phyloP scores from a whole-genome alignment of 306 rosid genomes.

The Prunus davidiana region DNA sequence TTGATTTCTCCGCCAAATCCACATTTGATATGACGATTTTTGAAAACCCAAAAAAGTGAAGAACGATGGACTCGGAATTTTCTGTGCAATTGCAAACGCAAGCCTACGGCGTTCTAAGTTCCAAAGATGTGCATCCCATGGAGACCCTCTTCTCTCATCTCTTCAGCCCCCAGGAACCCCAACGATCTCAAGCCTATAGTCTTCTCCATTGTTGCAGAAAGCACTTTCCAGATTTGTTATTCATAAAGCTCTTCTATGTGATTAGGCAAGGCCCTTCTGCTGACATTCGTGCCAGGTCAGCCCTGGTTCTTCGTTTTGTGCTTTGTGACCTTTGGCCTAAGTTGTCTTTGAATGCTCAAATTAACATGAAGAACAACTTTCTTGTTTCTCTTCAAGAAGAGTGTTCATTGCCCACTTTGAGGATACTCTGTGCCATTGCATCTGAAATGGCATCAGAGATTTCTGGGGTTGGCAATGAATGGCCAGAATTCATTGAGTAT shows the following conservation, averaged over 20 bases:
- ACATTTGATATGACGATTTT: not conserved
- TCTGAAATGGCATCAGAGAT: constrained; percentile 12
- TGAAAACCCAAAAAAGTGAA: not conserved
- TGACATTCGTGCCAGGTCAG: constrained; percentile 3
- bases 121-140: constrained; percentile 3
- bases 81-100: not conserved
- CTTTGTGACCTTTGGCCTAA: constrained; percentile 11
- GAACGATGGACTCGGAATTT: constrained; percentile 6
- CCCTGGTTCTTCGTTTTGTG: constrained; percentile 1
- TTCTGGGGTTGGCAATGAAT: not conserved
- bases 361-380: not conserved
- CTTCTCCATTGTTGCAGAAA: constrained; percentile 10
- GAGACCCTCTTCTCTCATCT: not conserved
- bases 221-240: not conserved
- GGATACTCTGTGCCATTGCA: not conserved
- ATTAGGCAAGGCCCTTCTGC: not conserved
- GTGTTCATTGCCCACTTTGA: constrained; percentile 4
- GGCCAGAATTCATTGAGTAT: constrained; percentile 3
- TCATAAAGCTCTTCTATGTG: constrained; percentile 1
- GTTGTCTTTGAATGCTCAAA: constrained; percentile 1
- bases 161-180: constrained; percentile 5
- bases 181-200: not conserved
- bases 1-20: not conserved
- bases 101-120: constrained; percentile 1
- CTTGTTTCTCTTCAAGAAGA: constrained; percentile 13